Evolutionary conservation across 208 protist species (phyloP), one percentile per base, ranked within the genome.

Genomic region (Trypanosomatidae sp.): DNA sequence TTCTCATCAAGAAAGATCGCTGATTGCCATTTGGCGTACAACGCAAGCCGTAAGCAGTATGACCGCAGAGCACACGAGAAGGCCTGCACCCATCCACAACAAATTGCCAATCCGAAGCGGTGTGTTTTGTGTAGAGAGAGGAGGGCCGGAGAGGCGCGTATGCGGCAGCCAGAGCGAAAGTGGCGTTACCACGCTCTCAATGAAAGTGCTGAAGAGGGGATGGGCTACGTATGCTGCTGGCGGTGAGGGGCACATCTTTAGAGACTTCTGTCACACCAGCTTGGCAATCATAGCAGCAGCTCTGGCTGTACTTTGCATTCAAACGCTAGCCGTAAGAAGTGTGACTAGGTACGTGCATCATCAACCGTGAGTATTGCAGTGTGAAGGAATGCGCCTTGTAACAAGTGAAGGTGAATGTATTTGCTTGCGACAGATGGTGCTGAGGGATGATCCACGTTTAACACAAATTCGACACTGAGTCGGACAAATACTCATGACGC

Each of bases 241-340:
- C 2, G 8, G 22, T 55, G 50, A 12, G 7, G 50, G 8, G 50
- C 50, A n/a, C 2, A n/a, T n/a, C 1, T 13, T 55, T 15, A 22
- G 47, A 55, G 22, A 9, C 22, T 55, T 19, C 25, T n/a, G 50
- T 55, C 50, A 28, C 4, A 12, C 25, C 22, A 55, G 50, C 5
- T 22, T 2, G 33, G 53, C 58, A 73, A 66, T 33, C 62, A 25
- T 44, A 3, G 0, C 36, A 39, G 36, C 36, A 39, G 36, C n/a
- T 19, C 22, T 50, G 19, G 10, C 30, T 87, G 79, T 77, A 74
- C 83, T 70, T 78, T 76, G 43, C 76, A 73, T 82, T 62, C 19
- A 80, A 78, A 82, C 79, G 82, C 79, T 73, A 79, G 79, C 82
- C 76, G 82, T 81, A 87, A 82, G 83, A 79, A 82, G 76, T 68